Evolutionary conservation across 2,329 filamentous ascomycete species (phyloP).

Genomic region (Lasiodiplodia hormozganensis): DNA sequence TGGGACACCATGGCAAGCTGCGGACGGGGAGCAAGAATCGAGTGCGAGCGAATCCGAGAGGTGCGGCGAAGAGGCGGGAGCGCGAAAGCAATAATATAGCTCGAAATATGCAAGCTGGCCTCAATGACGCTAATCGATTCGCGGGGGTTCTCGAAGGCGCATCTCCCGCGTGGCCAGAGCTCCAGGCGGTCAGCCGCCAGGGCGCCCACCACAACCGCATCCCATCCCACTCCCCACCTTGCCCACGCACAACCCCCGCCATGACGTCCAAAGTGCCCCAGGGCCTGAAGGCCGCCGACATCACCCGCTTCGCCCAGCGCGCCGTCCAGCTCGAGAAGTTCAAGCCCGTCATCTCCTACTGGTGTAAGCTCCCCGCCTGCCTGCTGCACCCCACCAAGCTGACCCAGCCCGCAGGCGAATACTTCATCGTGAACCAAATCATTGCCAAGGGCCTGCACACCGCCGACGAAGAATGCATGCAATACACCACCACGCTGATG

Average conservation of each 20-base stretch:
- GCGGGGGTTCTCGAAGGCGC: conserved; percentile 27
- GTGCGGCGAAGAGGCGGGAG: not conserved
- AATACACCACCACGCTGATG: conserved; percentile 84
- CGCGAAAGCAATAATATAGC: conserved; percentile 15
- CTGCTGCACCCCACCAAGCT: conserved; percentile 21
- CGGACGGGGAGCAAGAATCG: not conserved
- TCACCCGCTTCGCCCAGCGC: conserved; percentile 82
- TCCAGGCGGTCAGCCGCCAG: conserved; percentile 13
- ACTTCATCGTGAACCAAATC: conserved; percentile 92
- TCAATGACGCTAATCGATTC: conserved; percentile 24
- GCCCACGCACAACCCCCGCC: conserved; percentile 8
- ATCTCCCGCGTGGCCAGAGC: conserved; percentile 29
- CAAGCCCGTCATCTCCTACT: conserved; percentile 91
- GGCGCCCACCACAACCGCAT: conserved; percentile 15
- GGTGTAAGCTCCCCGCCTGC: conserved; percentile 70
- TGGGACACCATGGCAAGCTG: conserved; percentile 44
- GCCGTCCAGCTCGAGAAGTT: conserved; percentile 81
- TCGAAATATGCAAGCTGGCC: conserved; percentile 27
- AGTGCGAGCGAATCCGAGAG: not conserved
- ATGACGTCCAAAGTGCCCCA: conserved; percentile 79
- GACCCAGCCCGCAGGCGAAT: conserved; percentile 68
- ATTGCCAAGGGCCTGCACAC: conserved; percentile 81
- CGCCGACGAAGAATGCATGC: conserved; percentile 75
- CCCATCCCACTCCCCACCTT: conserved; percentile 4
- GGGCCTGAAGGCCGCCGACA: conserved; percentile 78